Base-by-base conservation (phyloP, 2,329 filamentous ascomycete genomes). In the Ophiostoma sp. region DNA sequence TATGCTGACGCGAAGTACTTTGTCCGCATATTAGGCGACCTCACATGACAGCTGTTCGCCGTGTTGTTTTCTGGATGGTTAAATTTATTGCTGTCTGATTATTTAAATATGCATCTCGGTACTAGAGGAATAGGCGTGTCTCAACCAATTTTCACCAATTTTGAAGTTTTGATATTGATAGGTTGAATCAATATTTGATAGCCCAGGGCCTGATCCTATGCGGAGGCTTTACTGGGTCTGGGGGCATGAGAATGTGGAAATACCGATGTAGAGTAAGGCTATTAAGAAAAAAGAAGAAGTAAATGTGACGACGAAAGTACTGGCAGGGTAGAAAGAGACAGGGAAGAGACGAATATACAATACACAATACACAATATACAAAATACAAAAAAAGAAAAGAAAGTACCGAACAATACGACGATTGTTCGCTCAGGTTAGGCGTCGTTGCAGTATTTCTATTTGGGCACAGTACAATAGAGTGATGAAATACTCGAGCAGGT, bases 21-120 rank as follows among this genome's bases (percentile, higher is more conserved):
- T 55, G 49, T 55, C 49, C 49, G 49, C 49, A 55, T 55, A 55
- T 55, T 27, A 27, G 27, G 18, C 1, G 49, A 9, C n/a, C 12
- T 55, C 49, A 55, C 49, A 55, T 55, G 49, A 55, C 49, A 55
- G 49, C 49, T 55, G 49, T 55, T 18, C 49, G 27, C 27, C 27
- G 27, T 27, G 27, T 36, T 55, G 49, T 11, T 9, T 18, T 18
- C 16, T n/a, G 16, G 16, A n/a, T 16, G 16, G 2, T 14, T 49
- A 14, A 4, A 14, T 47, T 14, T 47, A n/a, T 49, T 16, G 16
- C 47, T 44, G 2, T 44, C 16, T 49, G 12, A 7, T 49, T 16
- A n/a, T 49, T 27, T 55, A 1, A 27, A 55, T 4, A 4, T 27
- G n/a, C n/a, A 27, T 27, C 27, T 27, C 27, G 2, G 27, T 27